phyloP scores from a whole-genome alignment of 179 eudicot genomes.

The Gypsophila paniculata region DNA sequence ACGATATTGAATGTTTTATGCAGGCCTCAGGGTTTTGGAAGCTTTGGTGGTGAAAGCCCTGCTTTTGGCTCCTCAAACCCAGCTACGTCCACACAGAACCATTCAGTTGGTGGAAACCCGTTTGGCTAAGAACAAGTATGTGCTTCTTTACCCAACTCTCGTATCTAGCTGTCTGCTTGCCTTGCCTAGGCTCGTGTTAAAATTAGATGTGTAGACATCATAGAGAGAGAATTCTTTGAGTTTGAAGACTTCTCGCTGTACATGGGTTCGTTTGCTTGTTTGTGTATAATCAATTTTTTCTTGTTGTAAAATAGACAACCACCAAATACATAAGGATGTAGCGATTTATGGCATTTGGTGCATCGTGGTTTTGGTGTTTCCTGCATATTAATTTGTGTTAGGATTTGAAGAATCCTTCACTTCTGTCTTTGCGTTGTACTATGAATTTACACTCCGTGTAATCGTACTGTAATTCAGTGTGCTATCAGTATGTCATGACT shows the following conservation, averaged over 20 bases:
- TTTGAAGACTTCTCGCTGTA: conserved; percentile 20
- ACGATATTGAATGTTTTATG: conserved; percentile 18
- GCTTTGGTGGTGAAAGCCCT: conserved; percentile 34
- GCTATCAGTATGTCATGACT: neutral
- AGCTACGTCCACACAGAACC: conserved; percentile 40
- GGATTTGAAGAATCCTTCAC: too few species aligned
- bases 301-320: conserved; percentile 15
- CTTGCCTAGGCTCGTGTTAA: conserved; percentile 5
- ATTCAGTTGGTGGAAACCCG: conserved; percentile 57
- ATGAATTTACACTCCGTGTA: neutral
- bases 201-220: conserved; percentile 14
- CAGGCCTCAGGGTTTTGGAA: conserved; percentile 58
- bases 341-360: conserved; percentile 1
- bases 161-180: neutral
- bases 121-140: conserved; percentile 38
- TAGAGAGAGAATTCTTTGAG: conserved; percentile 6
- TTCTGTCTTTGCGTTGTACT: neutral
- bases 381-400: neutral
- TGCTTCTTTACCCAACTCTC: neutral
- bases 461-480: conserved; percentile 8
- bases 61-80: conserved; percentile 38
- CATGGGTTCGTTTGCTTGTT: conserved; percentile 13
- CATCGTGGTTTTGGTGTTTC: neutral
- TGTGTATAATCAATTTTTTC: conserved; percentile 19
- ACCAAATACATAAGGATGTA: conserved; percentile 12